Base-by-base conservation (phyloP, 352 stramenopile genomes). In the Blastocystis sp. region DNA sequence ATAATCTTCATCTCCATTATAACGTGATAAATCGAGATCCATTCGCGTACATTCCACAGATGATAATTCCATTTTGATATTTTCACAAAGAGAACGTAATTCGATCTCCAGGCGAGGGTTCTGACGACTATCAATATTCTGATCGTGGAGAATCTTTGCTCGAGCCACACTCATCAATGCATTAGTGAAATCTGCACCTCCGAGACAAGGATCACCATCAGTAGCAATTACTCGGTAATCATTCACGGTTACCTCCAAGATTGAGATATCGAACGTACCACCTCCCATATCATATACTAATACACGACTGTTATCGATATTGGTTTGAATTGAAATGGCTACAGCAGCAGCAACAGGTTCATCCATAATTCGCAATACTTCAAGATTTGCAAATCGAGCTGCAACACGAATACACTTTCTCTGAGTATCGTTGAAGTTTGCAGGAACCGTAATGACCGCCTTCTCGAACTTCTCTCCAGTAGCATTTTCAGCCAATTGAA, bases 231-330 rank as follows among this genome's bases (percentile, higher is more conserved):
- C 89, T 27, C 92, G 89, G n/a, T 58, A 78, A 51, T 78, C 66
- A 35, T 78, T 78, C 21, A 78, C 39, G 0, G 66, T 58, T 27
- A 78, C 66, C 27, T 78, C 66, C 39, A 78, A 21, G 37, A 78
- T 78, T 35, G 78, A 91, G 9, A 93, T 90, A 89, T 93, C 91
- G 88, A 93, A 93, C 12, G 91, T 93, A 43, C 91, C 91, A 57
- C 91, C 91, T 58, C 91, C 91, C 24, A 93, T 74, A 88, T 93
- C 91, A 86, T 92, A 93, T 69, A 93, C 71, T n/a, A 78, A 14
- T 5, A 78, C 66, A 27, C 66, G 37, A 24, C 66, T 78, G 32
- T 78, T 78, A 51, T 78, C 66, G 66, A 78, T 78, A 39, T 78
- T 78, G 16, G 66, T 78, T 19, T 78, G 35, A 35, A 78, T 78